Conservation (phyloP, 1,139 yeast genomes). For the Geotrichum histeridarum region DNA sequence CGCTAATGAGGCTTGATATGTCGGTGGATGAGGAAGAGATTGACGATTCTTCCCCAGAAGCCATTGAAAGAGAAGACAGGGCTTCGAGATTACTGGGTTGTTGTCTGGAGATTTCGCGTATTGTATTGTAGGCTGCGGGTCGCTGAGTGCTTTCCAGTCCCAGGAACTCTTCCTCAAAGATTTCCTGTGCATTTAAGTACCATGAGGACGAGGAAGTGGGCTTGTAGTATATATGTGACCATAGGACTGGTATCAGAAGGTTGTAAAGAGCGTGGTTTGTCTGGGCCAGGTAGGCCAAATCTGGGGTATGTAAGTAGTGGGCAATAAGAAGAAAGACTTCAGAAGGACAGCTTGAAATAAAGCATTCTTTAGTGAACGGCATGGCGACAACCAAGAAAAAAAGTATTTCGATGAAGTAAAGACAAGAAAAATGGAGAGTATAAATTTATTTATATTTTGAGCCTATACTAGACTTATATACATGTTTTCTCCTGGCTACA, state of each 20-base stretch:
- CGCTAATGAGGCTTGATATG: slow-evolving; percentile 2
- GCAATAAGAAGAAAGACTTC: slow-evolving; percentile 7
- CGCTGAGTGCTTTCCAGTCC: slow-evolving; percentile 3
- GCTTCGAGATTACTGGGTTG: background rate
- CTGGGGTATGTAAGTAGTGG: slow-evolving; percentile 2
- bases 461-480: too few relatives aligned
- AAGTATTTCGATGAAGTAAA: background rate
- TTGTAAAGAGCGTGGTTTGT: slow-evolving; percentile 1
- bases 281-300: slow-evolving; percentile 1
- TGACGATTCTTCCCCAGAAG: background rate
- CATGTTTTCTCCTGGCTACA: too few relatives aligned
- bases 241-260: slow-evolving; percentile 4
- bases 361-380: background rate
- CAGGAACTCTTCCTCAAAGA: slow-evolving; percentile 4
- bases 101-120: slow-evolving; percentile 3
- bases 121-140: background rate
- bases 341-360: slow-evolving; percentile 2
- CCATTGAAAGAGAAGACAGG: background rate
- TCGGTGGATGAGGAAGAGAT: slow-evolving; percentile 1
- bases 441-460: background rate
- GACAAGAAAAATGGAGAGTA: background rate
- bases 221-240: slow-evolving; percentile 6
- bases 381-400: background rate
- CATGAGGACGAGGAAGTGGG: slow-evolving; percentile 3
- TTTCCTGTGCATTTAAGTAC: slow-evolving; percentile 5